Evolutionary conservation across 1,139 yeast genomes (phyloP).

Genomic region (Zygosaccharomyces pseudobailii): DNA sequence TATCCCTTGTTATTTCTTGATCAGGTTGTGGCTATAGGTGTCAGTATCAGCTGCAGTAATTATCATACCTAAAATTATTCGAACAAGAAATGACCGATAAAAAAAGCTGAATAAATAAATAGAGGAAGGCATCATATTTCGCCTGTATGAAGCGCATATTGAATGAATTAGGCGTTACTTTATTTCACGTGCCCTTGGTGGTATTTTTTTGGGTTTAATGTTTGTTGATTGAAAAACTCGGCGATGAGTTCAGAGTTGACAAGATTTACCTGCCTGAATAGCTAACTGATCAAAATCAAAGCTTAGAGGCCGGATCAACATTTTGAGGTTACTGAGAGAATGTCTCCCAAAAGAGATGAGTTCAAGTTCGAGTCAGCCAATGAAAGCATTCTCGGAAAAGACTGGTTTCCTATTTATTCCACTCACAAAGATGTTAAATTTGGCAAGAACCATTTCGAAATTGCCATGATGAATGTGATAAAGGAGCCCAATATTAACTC

Average conservation of each 20-base stretch:
- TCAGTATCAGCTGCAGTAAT: too few species aligned
- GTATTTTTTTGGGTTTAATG: not conserved
- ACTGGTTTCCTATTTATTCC: constrained; percentile 58
- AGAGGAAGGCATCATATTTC: too few species aligned
- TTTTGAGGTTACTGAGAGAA: not conserved
- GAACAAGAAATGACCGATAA: too few species aligned
- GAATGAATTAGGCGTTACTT: not conserved
- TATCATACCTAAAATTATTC: too few species aligned
- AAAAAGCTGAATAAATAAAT: not conserved
- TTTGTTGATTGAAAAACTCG: not conserved
- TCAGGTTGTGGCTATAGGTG: too few species aligned
- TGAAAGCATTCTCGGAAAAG: constrained; percentile 53
- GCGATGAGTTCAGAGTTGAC: constrained; percentile 11
- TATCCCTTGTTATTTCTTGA: too few species aligned
- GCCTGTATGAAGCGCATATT: too few species aligned
- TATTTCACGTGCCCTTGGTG: not conserved
- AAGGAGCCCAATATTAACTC: constrained; percentile 92
- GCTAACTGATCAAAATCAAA: not conserved
- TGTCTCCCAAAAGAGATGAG: constrained; percentile 10
- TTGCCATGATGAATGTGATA: constrained; percentile 77
- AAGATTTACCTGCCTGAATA: too few species aligned
- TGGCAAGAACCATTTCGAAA: constrained; percentile 51
- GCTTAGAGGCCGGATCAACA: not conserved
- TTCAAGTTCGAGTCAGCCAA: constrained; percentile 31
- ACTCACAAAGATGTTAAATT: constrained; percentile 34